Conservation (phyloP, 2,329 filamentous ascomycete species). For the Aspergillus aculeatinus region DNA sequence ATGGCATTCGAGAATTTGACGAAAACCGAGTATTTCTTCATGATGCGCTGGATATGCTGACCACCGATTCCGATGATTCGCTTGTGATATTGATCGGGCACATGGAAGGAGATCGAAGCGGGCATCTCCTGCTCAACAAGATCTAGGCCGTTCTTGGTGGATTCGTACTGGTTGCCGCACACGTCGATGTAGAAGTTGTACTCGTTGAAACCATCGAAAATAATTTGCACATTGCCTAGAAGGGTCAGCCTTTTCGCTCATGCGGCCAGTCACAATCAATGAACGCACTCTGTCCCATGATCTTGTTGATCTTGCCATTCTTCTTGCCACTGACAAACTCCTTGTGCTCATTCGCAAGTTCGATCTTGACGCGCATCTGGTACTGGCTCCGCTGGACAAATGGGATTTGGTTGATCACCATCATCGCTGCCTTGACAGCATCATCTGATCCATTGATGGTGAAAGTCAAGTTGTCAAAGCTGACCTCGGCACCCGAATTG, state of each 20-base stretch:
- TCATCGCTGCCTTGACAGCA: constrained; percentile 90
- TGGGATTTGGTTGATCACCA: constrained; percentile 85
- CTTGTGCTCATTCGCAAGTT: constrained; percentile 98
- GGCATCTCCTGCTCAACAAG: constrained; percentile 99
- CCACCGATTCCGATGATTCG: constrained; percentile 98
- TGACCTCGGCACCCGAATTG: constrained; percentile 91
- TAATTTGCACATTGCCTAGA: constrained; percentile 88
- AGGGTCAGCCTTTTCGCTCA: constrained; percentile 7
- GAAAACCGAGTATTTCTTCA: constrained; percentile 99
- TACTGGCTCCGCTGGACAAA: constrained; percentile 86
- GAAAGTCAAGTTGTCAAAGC: constrained; percentile 92
- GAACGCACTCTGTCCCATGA: constrained; percentile 90
- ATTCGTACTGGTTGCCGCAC: constrained; percentile 85
- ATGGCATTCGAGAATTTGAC: constrained; percentile 99
- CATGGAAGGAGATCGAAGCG: constrained; percentile 97
- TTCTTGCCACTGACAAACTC: constrained; percentile 99
- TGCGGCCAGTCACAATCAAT: constrained; percentile 18
- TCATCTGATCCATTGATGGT: constrained; percentile 95
- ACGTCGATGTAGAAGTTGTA: constrained; percentile 99
- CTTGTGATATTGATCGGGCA: constrained; percentile 98
- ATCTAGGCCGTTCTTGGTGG: constrained; percentile 86
- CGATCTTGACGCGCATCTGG: constrained; percentile 95
- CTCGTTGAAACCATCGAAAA: constrained; percentile 98
- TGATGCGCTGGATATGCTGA: constrained; percentile 98
- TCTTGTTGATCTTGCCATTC: constrained; percentile 99